Base-by-base conservation (phyloP, 2,329 filamentous ascomycete species). In the Aspergillus calidoustus region DNA sequence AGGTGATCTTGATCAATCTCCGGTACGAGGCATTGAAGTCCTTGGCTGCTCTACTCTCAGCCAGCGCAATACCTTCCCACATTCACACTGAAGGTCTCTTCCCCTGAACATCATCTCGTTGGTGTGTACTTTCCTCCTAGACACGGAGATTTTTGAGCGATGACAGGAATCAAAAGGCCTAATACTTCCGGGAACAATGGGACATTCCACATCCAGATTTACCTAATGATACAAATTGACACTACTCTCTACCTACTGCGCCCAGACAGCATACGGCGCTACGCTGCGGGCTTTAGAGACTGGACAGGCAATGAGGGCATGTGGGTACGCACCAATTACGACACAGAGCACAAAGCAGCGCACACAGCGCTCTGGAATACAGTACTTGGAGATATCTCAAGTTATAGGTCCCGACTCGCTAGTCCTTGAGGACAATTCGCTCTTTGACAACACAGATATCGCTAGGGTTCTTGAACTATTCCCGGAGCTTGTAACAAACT, bases 401-500 rank as follows among this genome's bases (percentile, higher is more conserved):
- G 46, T 25, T 25, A 15, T 50, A n/a, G 47, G 47, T 5, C 23
- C 47, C 2, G 46, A 28, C 19, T 23, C 19, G 13, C 22, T 49
- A 9, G 22, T 28, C 23, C 22, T 49, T 3, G 19, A 48, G 6
- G 46, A 48, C 4, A 11, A 48, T 8, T 17, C 7, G 19, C 7
- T 48, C 5, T 48, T 48, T 13, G 19, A 25, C 2, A 34, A 34
- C 11, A 30, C 22, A 23, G 34, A 54, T 54, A 9, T 54, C 11
- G 17, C 52, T 4, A 22, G 31, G 1, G 11, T 54, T 7, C 22
- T 52, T 8, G 58, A 51, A 30, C 38, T 56, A 19, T 56, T 60
- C 38, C 58, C 52, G 3, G 52, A 56, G 38, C 23, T 34, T 4
- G 52, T 60, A 13, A 47, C 52, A 30, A 60, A 53, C 30, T 6